Base-by-base conservation (phyloP, 202 grass and related monocot species). In the Brachypodium distachyon region DNA sequence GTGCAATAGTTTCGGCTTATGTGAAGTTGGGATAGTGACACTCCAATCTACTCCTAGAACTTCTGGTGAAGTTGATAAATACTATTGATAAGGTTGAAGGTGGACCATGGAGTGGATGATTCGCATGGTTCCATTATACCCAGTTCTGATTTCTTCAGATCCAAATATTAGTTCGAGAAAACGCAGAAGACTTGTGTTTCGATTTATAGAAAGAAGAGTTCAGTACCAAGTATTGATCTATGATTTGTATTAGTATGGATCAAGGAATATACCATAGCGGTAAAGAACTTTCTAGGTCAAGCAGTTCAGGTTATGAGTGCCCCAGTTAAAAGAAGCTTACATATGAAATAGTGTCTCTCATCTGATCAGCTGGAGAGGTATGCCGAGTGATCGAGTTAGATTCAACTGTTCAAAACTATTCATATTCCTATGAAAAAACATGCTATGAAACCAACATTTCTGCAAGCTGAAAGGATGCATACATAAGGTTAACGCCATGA, bases 361-460 rank as follows among this genome's bases (percentile, higher is more conserved):
- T 47, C 12, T 65, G 34, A 56, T 66, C 28, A 12, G 38, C 70
- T 28, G 19, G 27, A 51, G 27, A 51, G 25, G 53, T 40, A 48
- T 25, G 17, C 44, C 29, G 44, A 32, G 23, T 70, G 34, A 17
- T 81, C 14, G 4, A 34, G 27, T 4, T 33, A 37, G 25, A 14
- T 81, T 34, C 25, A 59, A n/a, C 26, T 69, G 43, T 37, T 19
- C 34, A 40, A 43, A 71, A 56, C n/a, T 36, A n/a, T 65, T 40
- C 21, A 4, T 31, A 22, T 22, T 76, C 7, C 23, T 54, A 57
- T 64, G 23, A 29, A 27, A 71, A 38, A 2, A 55, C 32, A 76
- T 64, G 47, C 72, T 76, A 47, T n/a, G n/a, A 47, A 36, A 14
- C 78, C 14, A 79, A 6, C 6, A 58, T 67, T 34, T 78, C n/a